Evolutionary conservation across 805 yeast species (phyloP).

Genomic region (Candida andamanensis): DNA sequence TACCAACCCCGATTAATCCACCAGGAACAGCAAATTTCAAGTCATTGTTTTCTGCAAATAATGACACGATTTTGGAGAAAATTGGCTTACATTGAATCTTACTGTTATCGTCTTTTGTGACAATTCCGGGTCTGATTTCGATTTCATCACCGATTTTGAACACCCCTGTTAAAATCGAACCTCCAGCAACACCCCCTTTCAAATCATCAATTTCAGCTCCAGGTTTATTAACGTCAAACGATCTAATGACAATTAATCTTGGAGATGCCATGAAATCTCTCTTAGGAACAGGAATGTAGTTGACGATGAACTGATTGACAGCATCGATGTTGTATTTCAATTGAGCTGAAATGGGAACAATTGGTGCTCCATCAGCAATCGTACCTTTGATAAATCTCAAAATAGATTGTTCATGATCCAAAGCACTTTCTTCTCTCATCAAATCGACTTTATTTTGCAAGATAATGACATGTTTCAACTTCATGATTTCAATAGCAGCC

Average conservation of each 20-base stretch:
- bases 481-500: constrained; percentile 99
- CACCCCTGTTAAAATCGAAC: constrained; percentile 95
- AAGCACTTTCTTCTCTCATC: constrained; percentile 95
- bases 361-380: constrained; percentile 98
- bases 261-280: constrained; percentile 95
- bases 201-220: constrained; percentile 96
- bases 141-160: constrained; percentile 96
- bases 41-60: constrained; percentile 96
- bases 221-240: constrained; percentile 98
- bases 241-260: constrained; percentile 92
- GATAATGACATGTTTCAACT: constrained; percentile 91
- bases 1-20: constrained; percentile 99
- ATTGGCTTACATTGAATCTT: constrained; percentile 95
- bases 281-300: constrained; percentile 91
- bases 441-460: constrained; percentile 97
- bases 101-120: constrained; percentile 83
- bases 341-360: constrained; percentile 98
- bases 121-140: constrained; percentile 98
- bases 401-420: constrained; percentile 92
- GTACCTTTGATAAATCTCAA: constrained; percentile 94
- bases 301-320: constrained; percentile 92
- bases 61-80: constrained; percentile 86
- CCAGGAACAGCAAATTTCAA: constrained; percentile 99
- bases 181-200: constrained; percentile 99
- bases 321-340: constrained; percentile 98